Base-by-base conservation (phyloP, 805 yeast genomes). In the Lipomyces mesembrius region DNA sequence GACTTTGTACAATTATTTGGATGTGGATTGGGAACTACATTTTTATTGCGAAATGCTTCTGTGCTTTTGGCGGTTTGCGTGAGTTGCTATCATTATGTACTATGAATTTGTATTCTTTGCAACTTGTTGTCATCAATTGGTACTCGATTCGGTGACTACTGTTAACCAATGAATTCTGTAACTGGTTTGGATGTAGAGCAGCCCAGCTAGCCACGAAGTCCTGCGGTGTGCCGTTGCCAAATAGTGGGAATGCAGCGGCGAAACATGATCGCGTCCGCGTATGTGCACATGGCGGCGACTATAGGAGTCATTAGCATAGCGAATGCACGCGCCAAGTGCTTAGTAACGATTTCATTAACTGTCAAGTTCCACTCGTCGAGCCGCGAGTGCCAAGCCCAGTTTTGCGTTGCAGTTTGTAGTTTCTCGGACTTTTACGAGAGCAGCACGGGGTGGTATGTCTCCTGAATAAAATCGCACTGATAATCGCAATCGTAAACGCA, bases 331-430 rank as follows among this genome's bases (percentile, higher is more conserved):
- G 85, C 78, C 63, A 93, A 82, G 80, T 92, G 90, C 29, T 90
- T 85, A 66, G 85, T 83, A 69, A 92, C 73, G 77, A 93, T 81
- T 75, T 92, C 96, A 46, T 80, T 81, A 58, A 90, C 76, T 1
- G 89, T 79, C 77, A 92, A 76, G 60, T 92, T 91, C 76, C 85
- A 87, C 43, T 94, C 94, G 77, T 93, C 98, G 77, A 90, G 96
- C 78, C 90, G 96, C 22, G 98, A 91, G 91, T 92, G 91, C 70
- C 91, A 91, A 74, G 91, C 90, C 68, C 83, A 82, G 77, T 92
- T 90, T 55, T 94, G 92, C 7, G 97, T 90, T 75, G 87, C 88
- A 43, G 83, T 76, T 14, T 83, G 83, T 85, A 86, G 83, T 72
- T 81, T 82, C 17, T 83, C 83, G 1, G 87, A 84, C 59, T 79